These are phyloP conservation scores for Macrophomina phaseolina DNA, from an alignment of 2,329 filamentous ascomycete species.

Conservation along the genomic window DNA sequence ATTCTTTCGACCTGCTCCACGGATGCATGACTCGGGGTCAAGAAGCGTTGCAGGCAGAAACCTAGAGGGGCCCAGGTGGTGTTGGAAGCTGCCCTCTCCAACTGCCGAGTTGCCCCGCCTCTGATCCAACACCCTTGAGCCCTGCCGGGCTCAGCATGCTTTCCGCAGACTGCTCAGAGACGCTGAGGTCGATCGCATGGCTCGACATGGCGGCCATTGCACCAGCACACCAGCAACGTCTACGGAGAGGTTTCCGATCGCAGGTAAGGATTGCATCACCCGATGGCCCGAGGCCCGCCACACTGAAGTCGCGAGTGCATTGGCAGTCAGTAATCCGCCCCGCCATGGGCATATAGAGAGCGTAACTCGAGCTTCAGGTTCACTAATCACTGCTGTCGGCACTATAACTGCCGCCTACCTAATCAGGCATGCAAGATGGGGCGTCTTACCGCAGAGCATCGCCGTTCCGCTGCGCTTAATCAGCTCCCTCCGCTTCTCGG, in stretches of 20 bases:
- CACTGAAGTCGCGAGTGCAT: no score
- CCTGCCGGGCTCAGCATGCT: no score
- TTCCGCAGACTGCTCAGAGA: no score
- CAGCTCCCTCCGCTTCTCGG: no score
- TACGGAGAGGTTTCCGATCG: background rate
- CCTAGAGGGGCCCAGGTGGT: background rate
- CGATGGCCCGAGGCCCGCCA: background rate
- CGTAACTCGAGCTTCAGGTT: background rate
- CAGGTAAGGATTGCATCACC: background rate
- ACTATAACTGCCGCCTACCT: background rate
- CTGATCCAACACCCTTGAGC: background rate
- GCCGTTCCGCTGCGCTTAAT: no score
- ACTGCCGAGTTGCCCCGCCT: conserved; percentile 1
- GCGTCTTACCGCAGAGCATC: background rate
- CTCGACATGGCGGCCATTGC: no score
- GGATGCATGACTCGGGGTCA: background rate
- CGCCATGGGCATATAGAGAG: background rate
- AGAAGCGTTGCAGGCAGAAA: no score
- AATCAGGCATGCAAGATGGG: background rate
- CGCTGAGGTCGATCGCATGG: no score
- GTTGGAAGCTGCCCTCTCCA: background rate
- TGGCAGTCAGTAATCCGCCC: background rate
- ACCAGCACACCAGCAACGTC: background rate
- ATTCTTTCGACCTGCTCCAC: background rate
- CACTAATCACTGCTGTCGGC: conserved; percentile 6